A percentile compares a stretch with the other conserved stretches of the same genome.
Evolutionary conservation across 2,329 filamentous ascomycete genomes (phyloP).

Genomic region (Corynespora cassiicola): DNA sequence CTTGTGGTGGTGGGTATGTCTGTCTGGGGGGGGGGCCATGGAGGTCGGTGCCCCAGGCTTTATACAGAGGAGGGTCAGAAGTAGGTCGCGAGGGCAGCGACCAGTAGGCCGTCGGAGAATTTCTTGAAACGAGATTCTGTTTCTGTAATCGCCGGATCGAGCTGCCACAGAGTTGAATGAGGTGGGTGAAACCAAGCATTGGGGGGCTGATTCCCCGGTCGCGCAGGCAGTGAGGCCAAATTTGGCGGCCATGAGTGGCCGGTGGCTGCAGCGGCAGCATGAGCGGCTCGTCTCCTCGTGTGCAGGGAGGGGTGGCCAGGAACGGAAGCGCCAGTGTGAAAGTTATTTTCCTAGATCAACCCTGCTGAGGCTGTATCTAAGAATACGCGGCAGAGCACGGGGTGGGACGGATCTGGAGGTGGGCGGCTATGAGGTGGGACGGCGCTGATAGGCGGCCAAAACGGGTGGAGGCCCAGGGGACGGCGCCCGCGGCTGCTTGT

Average conservation of each 20-base stretch:
- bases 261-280: slow-evolving; percentile 17
- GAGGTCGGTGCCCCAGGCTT: slow-evolving; percentile 26
- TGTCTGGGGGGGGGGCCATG: slow-evolving; percentile 22
- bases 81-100: slow-evolving; percentile 32
- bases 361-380: slow-evolving; percentile 44
- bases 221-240: slow-evolving; percentile 26
- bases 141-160: slow-evolving; percentile 48
- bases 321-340: slow-evolving; percentile 47
- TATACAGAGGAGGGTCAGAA: slow-evolving; percentile 39
- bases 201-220: slow-evolving; percentile 37
- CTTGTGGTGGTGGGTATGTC: slow-evolving; percentile 28
- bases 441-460: slow-evolving; percentile 37
- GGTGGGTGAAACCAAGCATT: slow-evolving; percentile 36
- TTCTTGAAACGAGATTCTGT: slow-evolving; percentile 47
- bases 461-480: slow-evolving; percentile 25
- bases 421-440: slow-evolving; percentile 29
- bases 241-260: slow-evolving; percentile 40
- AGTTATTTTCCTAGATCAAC: slow-evolving; percentile 22
- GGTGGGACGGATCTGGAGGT: slow-evolving; percentile 31
- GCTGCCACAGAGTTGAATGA: slow-evolving; percentile 30
- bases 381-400: slow-evolving; percentile 36
- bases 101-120: slow-evolving; percentile 42
- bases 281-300: slow-evolving; percentile 29
- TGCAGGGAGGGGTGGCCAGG: slow-evolving; percentile 29
- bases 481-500: slow-evolving; percentile 21